Evolutionary conservation across 495 filamentous ascomycete species (phyloP).

Genomic region (Chlorociboria aeruginascens): DNA sequence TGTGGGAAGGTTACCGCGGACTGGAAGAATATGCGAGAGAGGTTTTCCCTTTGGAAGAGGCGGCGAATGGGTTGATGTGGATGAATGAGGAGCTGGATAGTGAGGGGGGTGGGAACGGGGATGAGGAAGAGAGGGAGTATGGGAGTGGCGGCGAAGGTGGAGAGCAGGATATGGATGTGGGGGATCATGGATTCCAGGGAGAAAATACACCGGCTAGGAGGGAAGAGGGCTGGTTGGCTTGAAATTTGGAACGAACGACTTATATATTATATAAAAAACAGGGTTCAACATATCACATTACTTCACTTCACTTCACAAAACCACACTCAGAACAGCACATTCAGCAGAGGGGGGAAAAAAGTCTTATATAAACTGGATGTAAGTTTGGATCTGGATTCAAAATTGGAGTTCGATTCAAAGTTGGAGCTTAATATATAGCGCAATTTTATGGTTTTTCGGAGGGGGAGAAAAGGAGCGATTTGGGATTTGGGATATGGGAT

Average conservation of each 20-base stretch:
- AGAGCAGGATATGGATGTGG: constrained; percentile 13
- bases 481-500: no score
- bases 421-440: no score
- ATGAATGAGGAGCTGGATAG: constrained; percentile 46
- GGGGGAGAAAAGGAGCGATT: no score
- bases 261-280: no score
- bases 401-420: no score
- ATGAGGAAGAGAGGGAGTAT: constrained; percentile 24
- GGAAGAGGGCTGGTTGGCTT: constrained; percentile 19
- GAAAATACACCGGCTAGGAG: constrained; percentile 14
- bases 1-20: constrained; percentile 87
- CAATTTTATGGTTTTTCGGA: no score
- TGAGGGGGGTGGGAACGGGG: constrained; percentile 5
- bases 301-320: no score
- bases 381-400: no score
- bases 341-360: no score
- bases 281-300: no score
- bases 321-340: no score
- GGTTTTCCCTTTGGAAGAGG: constrained; percentile 88
- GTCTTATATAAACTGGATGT: no score
- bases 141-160: constrained; percentile 27
- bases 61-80: constrained; percentile 86
- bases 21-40: constrained; percentile 94
- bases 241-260: neutral
- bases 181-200: neutral